Conservation (phyloP, 305 asterid species). For the Plantago rigida region DNA sequence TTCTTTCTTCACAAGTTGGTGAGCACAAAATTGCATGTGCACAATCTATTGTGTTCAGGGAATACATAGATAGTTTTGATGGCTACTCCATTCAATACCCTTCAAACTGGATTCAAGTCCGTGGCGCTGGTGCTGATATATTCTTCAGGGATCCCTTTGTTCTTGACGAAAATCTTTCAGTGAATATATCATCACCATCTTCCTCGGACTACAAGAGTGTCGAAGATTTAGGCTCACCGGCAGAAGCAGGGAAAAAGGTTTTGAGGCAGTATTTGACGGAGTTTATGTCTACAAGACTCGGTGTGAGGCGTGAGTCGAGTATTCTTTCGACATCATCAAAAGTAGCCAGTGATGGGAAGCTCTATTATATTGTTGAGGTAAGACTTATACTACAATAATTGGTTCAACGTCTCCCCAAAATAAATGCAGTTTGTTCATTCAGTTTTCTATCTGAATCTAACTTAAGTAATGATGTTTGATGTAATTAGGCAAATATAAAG, state of each 20-base stretch:
- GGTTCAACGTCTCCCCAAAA: neutral
- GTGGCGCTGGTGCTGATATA: slow-evolving; percentile 93
- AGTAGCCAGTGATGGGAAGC: slow-evolving; percentile 73
- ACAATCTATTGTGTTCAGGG: slow-evolving; percentile 53
- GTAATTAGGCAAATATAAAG: slow-evolving; percentile 62
- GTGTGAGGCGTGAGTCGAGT: slow-evolving; percentile 71
- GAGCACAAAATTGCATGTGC: slow-evolving; percentile 37
- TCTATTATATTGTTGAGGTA: slow-evolving; percentile 79
- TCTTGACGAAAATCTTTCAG: slow-evolving; percentile 78
- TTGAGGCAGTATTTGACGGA: slow-evolving; percentile 76
- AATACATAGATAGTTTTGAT: slow-evolving; percentile 69
- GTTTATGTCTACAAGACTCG: slow-evolving; percentile 96
- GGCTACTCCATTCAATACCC: slow-evolving; percentile 83
- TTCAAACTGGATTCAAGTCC: slow-evolving; percentile 83
- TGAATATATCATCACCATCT: slow-evolving; percentile 84
- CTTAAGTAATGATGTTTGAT: slow-evolving; percentile 7
- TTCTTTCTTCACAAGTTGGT: slow-evolving; percentile 36
- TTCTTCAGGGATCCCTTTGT: slow-evolving; percentile 90
- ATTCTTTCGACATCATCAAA: slow-evolving; percentile 74
- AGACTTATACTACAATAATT: slow-evolving; percentile 17
- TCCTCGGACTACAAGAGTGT: slow-evolving; percentile 74
- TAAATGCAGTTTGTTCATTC: neutral
- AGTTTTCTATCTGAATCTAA: neutral
- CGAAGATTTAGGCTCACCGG: slow-evolving; percentile 80
- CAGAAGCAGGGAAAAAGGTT: slow-evolving; percentile 73